These are phyloP conservation scores for Cladosporium sp. DNA, from an alignment of 2,329 filamentous ascomycete genomes.

Conservation along the genomic window DNA sequence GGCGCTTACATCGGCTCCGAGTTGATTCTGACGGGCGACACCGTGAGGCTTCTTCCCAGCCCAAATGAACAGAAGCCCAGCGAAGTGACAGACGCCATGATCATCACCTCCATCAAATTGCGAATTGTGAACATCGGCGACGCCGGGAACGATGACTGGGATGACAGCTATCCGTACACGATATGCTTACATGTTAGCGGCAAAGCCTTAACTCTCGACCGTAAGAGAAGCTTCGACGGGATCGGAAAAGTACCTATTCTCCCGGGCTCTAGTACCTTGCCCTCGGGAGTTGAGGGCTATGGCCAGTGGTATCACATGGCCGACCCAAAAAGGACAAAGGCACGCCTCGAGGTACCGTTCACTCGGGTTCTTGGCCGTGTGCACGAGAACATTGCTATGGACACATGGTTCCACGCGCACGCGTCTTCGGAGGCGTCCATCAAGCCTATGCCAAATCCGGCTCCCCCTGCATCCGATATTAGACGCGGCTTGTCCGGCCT, in stretches of 20 bases:
- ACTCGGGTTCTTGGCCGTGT: conserved; percentile 49
- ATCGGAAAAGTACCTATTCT: conserved; percentile 24
- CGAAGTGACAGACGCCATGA: conserved; percentile 46
- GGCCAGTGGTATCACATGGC: conserved; percentile 49
- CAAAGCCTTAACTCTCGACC: conserved; percentile 40
- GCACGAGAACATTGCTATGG: conserved; percentile 46
- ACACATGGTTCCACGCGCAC: conserved; percentile 37
- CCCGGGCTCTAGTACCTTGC: conserved; percentile 30
- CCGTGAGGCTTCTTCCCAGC: conserved; percentile 42
- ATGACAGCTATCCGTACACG: conserved; percentile 40
- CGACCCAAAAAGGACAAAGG: conserved; percentile 34
- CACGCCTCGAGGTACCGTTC: conserved; percentile 40
- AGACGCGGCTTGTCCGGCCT: conserved; percentile 41
- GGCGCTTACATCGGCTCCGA: conserved; percentile 54
- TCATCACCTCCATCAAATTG: conserved; percentile 49
- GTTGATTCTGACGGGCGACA: conserved; percentile 48
- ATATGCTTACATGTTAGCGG: conserved; percentile 46
- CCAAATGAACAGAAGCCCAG: conserved; percentile 15
- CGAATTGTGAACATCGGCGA: conserved; percentile 44
- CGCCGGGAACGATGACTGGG: conserved; percentile 39
- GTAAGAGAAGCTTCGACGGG: conserved; percentile 25
- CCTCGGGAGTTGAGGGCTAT: conserved; percentile 40
- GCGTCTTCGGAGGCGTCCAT: neutral
- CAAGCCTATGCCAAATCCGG: neutral
- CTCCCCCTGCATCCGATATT: neutral